A percentile compares a stretch with the other conserved stretches of the same genome.
These are phyloP conservation scores for Phytophthora megakarya DNA, from an alignment of 352 stramenopile genomes.

Conservation along the genomic window DNA sequence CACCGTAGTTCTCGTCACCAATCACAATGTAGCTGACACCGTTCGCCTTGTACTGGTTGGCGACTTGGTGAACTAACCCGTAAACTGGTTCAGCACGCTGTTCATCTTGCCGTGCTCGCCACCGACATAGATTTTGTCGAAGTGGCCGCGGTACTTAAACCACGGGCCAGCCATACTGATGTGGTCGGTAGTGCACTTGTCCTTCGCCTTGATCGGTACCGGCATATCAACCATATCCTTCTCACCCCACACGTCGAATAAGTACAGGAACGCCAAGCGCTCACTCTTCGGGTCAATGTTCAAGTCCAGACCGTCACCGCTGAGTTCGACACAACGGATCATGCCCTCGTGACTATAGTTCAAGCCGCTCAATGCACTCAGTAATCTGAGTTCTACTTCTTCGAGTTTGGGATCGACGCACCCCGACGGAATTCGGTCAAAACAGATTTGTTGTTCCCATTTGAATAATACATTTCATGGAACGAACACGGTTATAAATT, in stretches of 20 bases:
- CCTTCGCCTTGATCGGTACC: constrained; percentile 95
- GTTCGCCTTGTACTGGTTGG: constrained; percentile 91
- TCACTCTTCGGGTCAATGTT: constrained; percentile 85
- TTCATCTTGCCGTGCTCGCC: constrained; percentile 94
- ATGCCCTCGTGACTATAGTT: too few relatives aligned
- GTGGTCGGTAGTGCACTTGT: constrained; percentile 96
- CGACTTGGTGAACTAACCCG: constrained; percentile 88
- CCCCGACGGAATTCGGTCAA: too few relatives aligned
- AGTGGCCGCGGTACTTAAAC: constrained; percentile 94
- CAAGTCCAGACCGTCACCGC: constrained; percentile 68
- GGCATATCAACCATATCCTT: constrained; percentile 88
- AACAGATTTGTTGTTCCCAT: too few relatives aligned
- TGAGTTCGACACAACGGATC: too few relatives aligned
- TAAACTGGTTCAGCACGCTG: constrained; percentile 91
- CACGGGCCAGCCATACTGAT: constrained; percentile 94
- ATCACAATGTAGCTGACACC: constrained; percentile 92
- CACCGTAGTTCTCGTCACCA: constrained; percentile 95
- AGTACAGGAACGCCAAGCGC: constrained; percentile 85
- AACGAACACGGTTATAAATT: too few relatives aligned
- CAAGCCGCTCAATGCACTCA: too few relatives aligned
- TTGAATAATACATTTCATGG: too few relatives aligned
- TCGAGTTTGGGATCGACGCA: too few relatives aligned
- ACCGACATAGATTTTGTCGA: constrained; percentile 97
- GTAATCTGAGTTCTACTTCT: too few relatives aligned
- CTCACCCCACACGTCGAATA: constrained; percentile 90